phyloP scores from a whole-genome alignment of 768 basidiomycete genomes.

The Boletus tomentosulus region DNA sequence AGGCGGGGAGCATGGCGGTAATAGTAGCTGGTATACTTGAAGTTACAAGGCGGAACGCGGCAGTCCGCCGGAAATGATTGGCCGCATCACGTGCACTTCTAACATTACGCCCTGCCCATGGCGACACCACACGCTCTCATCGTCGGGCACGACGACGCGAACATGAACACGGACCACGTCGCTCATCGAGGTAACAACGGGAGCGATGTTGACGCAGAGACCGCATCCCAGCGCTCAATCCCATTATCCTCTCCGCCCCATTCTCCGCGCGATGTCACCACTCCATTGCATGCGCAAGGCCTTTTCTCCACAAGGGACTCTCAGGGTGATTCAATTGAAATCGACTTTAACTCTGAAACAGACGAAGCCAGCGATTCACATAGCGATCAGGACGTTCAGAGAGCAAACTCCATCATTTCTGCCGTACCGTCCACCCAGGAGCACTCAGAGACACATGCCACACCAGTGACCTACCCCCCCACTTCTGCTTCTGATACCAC shows the following conservation, averaged over 20 bases:
- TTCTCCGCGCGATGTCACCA: slow-evolving; percentile 41
- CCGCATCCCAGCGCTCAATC: slow-evolving; percentile 75
- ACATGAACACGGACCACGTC: background rate
- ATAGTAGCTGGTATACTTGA: background rate
- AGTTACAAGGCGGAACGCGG: background rate
- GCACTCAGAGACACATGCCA: slow-evolving; percentile 31
- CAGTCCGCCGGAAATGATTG: background rate
- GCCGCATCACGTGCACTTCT: slow-evolving; percentile 16
- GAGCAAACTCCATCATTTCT: slow-evolving; percentile 51
- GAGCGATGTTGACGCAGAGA: slow-evolving; percentile 63
- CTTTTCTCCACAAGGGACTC: slow-evolving; percentile 41
- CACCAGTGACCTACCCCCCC: slow-evolving; percentile 58
- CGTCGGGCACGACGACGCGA: slow-evolving; percentile 3
- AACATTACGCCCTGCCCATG: slow-evolving; percentile 3
- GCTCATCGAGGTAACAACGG: slow-evolving; percentile 28
- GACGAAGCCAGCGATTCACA: slow-evolving; percentile 53
- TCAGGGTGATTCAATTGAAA: slow-evolving; percentile 45
- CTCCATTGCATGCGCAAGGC: slow-evolving; percentile 22
- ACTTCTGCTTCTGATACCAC: slow-evolving; percentile 40
- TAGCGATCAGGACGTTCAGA: slow-evolving; percentile 27
- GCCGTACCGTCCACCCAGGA: slow-evolving; percentile 45
- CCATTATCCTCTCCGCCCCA: slow-evolving; percentile 61
- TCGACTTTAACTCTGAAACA: slow-evolving; percentile 50
- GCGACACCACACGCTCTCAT: slow-evolving; percentile 5
- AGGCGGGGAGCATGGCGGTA: slow-evolving; percentile 12